Evolutionary conservation across 345 rosid genomes (phyloP).

Genomic region (Gynandropsis gynandra): DNA sequence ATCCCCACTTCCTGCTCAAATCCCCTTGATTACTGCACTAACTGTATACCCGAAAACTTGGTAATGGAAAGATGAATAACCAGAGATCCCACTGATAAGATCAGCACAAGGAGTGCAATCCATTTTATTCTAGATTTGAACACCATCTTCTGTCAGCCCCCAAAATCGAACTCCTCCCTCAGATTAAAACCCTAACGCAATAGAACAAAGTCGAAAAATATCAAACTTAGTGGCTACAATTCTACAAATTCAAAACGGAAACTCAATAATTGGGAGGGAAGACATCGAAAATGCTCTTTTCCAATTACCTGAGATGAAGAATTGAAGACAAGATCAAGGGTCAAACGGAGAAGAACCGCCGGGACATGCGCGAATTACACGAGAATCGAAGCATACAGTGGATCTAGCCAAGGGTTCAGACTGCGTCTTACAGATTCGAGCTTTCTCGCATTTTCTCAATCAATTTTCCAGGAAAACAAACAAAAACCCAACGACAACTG

Average conservation of each 20-base stretch:
- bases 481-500: conserved; percentile 19
- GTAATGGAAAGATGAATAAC: conserved; percentile 76
- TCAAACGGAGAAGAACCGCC: conserved; percentile 4
- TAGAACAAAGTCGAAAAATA: neutral
- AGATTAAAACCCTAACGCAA: conserved; percentile 12
- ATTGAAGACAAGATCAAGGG: conserved; percentile 20
- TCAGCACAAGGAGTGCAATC: conserved; percentile 66
- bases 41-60: conserved; percentile 51
- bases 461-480: conserved; percentile 25
- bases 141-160: conserved; percentile 46
- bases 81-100: conserved; percentile 70
- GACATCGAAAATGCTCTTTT: conserved; percentile 14
- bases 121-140: conserved; percentile 84
- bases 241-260: neutral
- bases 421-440: conserved; percentile 12
- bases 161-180: conserved; percentile 18
- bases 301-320: conserved; percentile 17
- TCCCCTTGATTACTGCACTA: conserved; percentile 45
- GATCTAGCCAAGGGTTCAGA: conserved; percentile 11
- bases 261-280: conserved; percentile 1
- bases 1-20: conserved; percentile 18
- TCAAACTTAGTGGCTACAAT: neutral
- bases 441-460: conserved; percentile 12
- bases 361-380: conserved; percentile 6
- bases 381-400: conserved; percentile 9